Conservation (phyloP, 2,329 filamentous ascomycete genomes). For the Coniochaeta sp. region DNA sequence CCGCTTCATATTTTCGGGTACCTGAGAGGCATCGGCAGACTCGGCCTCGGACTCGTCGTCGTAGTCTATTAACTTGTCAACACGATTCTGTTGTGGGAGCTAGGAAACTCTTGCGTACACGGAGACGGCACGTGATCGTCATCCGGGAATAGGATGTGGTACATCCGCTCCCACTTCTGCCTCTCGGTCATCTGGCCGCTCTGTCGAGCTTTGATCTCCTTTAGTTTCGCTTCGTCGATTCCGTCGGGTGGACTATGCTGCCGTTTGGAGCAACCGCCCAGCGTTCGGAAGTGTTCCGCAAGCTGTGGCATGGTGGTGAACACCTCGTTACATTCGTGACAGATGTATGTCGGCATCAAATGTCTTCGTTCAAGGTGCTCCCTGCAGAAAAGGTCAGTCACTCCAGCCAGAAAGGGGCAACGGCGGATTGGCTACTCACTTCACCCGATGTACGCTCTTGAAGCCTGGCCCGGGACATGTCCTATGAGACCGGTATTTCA, state of each 20-base stretch:
- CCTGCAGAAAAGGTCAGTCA: constrained; percentile 7
- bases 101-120: constrained; percentile 8
- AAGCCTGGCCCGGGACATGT: constrained; percentile 19
- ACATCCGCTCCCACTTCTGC: constrained; percentile 18
- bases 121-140: constrained; percentile 11
- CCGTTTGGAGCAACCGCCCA: constrained; percentile 30
- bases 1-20: constrained; percentile 12
- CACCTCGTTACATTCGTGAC: constrained; percentile 16
- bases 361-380: constrained; percentile 21
- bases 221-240: constrained; percentile 33
- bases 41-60: constrained; percentile 11
- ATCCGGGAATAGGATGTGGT: constrained; percentile 14
- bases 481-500: constrained; percentile 11
- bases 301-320: constrained; percentile 15
- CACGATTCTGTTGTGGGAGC: not conserved
- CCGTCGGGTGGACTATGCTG: constrained; percentile 35
- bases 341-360: constrained; percentile 13
- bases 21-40: constrained; percentile 10
- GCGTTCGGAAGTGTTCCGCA: constrained; percentile 15
- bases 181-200: constrained; percentile 8
- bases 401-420: not conserved
- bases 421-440: constrained; percentile 8
- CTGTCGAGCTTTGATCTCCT: constrained; percentile 12
- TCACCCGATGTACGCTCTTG: constrained; percentile 15
- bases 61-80: constrained; percentile 19